Base-by-base conservation (phyloP, 306 rosid genomes). In the Fagus sylvatica region DNA sequence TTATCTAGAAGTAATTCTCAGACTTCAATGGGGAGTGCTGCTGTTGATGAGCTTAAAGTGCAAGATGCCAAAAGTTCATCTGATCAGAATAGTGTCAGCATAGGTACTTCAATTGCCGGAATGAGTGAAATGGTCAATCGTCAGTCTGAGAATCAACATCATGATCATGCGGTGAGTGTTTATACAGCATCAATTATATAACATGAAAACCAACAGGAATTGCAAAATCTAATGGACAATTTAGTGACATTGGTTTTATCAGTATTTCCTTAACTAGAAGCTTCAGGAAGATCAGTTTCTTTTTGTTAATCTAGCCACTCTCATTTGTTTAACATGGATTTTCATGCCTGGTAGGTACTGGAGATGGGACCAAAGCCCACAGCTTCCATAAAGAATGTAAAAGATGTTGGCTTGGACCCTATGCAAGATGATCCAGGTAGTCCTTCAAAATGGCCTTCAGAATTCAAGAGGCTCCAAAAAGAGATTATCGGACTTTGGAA, bases 401-500 rank as follows among this genome's bases (percentile, higher is more conserved):
- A 86, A 91, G 91, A 88, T 71, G 71, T 89, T 46, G 94, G 96
- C 40, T 81, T 91, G 91, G 94, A 90, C 86, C 90, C 96, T 15
- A 85, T 89, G 75, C 91, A 75, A 80, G 75, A 69, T 65, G 87
- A 90, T 41, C 83, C 34, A 71, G 89, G 81, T 77, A 89, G 53
- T 75, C 68, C 81, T 82, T 83, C 91, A 85, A 73, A 78, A n/a
- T 96, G 97, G 99, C 83, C 93, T 42, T 86, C 85, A 72, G 93
- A 94, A 82, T 94, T 94, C 76, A 82, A 76, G 82, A 91, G 85
- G 85, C 89, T 88, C 51, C 98, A 90, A 85, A 83, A 83, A 49
- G 97, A 92, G 86, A 88, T 92, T 59, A 74, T 94, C 56, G 90
- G 89, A 75, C 89, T 92, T 41, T 94, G 98, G 97, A 87, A 92